Percentiles rank a stretch among this genome's conserved stretches.
These are phyloP conservation scores for Penicillium taxi DNA, from an alignment of 495 filamentous ascomycete species.

Conservation along the genomic window DNA sequence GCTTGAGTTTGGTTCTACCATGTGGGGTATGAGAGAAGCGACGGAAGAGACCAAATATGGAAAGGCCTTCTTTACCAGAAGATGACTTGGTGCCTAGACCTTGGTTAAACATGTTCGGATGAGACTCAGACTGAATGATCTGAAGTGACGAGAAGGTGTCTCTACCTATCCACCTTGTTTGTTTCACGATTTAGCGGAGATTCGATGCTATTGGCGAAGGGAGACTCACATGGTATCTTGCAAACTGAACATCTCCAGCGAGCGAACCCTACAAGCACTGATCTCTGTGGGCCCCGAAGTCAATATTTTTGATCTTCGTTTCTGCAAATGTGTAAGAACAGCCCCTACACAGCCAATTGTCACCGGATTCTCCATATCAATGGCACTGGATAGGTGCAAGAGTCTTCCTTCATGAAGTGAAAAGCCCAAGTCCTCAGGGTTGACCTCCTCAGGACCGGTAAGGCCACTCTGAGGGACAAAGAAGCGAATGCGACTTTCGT, in stretches of 20 bases:
- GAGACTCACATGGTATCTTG: conserved; percentile 61
- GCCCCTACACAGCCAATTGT: conserved; percentile 81
- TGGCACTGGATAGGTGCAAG: conserved; percentile 59
- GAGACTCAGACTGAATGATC: conserved; percentile 74
- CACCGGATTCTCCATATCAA: conserved; percentile 71
- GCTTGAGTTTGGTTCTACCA: conserved; percentile 65
- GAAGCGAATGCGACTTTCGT: conserved; percentile 37
- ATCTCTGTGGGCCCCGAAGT: conserved; percentile 45
- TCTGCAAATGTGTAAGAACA: conserved; percentile 68
- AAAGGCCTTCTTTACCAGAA: conserved; percentile 80
- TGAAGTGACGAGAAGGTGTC: conserved; percentile 79
- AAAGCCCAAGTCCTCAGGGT: conserved; percentile 41
- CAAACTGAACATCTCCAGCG: conserved; percentile 71
- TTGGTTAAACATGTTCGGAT: conserved; percentile 78
- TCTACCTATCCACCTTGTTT: conserved; percentile 74
- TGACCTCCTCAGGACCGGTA: conserved; percentile 34
- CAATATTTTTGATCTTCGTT: conserved; percentile 54
- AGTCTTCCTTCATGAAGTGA: conserved; percentile 54
- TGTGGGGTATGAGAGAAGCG: conserved; percentile 74
- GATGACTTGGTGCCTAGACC: conserved; percentile 59
- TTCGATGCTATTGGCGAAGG: neutral
- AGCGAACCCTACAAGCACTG: conserved; percentile 49
- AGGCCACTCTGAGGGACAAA: conserved; percentile 51
- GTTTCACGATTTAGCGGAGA: neutral
- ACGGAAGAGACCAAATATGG: conserved; percentile 76